These are phyloP conservation scores for Globisporangium uncinulatum DNA, from an alignment of 352 stramenopile genomes.

Conservation along the genomic window DNA sequence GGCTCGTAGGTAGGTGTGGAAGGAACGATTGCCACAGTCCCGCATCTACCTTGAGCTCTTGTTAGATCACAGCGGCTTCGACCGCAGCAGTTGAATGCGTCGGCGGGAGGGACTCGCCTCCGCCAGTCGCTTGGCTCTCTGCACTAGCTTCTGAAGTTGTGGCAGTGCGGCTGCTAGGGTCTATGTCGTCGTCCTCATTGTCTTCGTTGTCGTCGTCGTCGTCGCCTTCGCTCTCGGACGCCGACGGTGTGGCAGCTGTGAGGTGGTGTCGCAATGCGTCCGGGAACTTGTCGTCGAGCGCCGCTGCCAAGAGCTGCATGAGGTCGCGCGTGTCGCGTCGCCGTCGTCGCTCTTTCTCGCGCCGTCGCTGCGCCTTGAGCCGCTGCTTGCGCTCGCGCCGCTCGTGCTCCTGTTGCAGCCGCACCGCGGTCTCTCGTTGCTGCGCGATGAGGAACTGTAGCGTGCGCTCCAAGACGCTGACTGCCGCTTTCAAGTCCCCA, in stretches of 20 bases:
- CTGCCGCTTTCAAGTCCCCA: slow-evolving; percentile 2
- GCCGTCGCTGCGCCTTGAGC: slow-evolving; percentile 24
- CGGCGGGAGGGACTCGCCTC: not conserved
- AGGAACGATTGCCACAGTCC: not conserved
- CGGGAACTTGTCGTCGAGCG: slow-evolving; percentile 42
- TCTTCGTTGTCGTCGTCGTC: not conserved
- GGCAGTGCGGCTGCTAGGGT: not conserved
- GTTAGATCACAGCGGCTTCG: not conserved
- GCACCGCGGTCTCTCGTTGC: slow-evolving; percentile 33
- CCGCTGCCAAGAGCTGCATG: slow-evolving; percentile 42
- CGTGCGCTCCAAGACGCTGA: slow-evolving; percentile 44
- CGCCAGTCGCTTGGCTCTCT: not conserved
- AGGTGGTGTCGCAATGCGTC: slow-evolving; percentile 33
- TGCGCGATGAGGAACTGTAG: slow-evolving; percentile 50
- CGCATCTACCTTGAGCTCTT: not conserved
- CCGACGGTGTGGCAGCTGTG: not conserved
- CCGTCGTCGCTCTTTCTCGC: slow-evolving; percentile 25
- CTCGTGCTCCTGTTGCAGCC: slow-evolving; percentile 26
- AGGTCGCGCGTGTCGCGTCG: slow-evolving; percentile 40
- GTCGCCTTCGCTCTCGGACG: slow-evolving; percentile 3
- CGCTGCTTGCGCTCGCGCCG: slow-evolving; percentile 21
- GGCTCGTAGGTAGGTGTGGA: not conserved
- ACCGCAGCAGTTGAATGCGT: not conserved
- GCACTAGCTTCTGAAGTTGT: not conserved
- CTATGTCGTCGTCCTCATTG: not conserved